Base-by-base conservation (phyloP, 331 rosid species). In the Malus hybrid region DNA sequence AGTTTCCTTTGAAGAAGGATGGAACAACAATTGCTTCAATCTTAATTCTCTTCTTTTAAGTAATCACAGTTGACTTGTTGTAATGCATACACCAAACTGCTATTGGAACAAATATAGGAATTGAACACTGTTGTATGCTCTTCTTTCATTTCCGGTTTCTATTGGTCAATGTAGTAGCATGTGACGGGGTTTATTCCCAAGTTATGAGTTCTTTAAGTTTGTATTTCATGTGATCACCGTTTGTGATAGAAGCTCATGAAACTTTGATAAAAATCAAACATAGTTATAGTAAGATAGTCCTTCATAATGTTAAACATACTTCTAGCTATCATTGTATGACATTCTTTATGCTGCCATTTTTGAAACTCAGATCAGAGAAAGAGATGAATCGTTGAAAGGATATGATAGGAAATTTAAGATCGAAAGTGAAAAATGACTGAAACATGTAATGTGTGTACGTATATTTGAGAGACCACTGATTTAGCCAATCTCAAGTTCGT, bases 361-460 rank as follows among this genome's bases (percentile, higher is more conserved):
- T 83, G 84, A 68, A 81, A 46, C 74, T 73, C 88, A 94, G 99
- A 70, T 70, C 96, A 58, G 91, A 92, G 79, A 94, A 94, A 80
- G 99, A 94, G 86, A 86, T 94, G 93, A 94, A 94, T 82, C 99
- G 99, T 26, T 96, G 97, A 77, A 90, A 83, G 84, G 96, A 92
- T 74, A 88, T 80, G 87, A 76, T 94, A 66, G 83, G 67, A 61
- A 92, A 84, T 84, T 81, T 94, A 84, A 92, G 89, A 79, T 75
- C 92, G 20, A 94, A 92, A 82, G 95, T 87, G 63, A 82, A 79
- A 7, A 44, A 10, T 28, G 50, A 8, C 0, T 44, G 50, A 44
- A 44, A 7, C 50, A 44, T 9, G 3, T 28, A 28, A 44, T 44
- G 50, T 10, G 9, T 44, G 6, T 3, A 10, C 50, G 9, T 44